phyloP scores from a whole-genome alignment of 2,329 filamentous ascomycete genomes.

The Clonostachys rosea region DNA sequence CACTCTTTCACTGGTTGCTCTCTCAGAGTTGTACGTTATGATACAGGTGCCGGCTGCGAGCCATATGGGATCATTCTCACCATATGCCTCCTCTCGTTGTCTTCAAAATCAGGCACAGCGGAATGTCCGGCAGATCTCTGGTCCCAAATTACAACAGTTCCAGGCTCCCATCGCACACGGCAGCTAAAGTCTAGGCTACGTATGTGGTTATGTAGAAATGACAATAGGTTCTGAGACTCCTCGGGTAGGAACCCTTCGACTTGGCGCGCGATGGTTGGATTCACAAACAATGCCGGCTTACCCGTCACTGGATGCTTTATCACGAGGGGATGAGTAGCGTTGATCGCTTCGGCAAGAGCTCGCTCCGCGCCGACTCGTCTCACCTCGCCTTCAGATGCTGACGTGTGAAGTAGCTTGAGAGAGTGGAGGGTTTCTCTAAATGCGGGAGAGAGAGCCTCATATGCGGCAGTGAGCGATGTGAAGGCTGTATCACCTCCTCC shows the following conservation, averaged over 20 bases:
- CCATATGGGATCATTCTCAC: constrained; percentile 75
- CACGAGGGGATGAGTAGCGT: constrained; percentile 66
- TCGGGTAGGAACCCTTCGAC: constrained; percentile 79
- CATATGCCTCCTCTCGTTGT: constrained; percentile 46
- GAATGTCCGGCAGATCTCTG: constrained; percentile 72
- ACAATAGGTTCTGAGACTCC: constrained; percentile 66
- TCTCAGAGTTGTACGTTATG: too few relatives aligned
- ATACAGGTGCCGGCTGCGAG: constrained; percentile 30
- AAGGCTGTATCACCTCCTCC: constrained; percentile 72
- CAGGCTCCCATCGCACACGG: constrained; percentile 66
- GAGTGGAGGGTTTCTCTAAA: constrained; percentile 75
- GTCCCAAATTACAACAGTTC: constrained; percentile 77
- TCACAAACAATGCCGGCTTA: constrained; percentile 74
- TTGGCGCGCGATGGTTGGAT: constrained; percentile 58
- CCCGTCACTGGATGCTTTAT: constrained; percentile 72
- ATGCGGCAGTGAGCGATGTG: constrained; percentile 69
- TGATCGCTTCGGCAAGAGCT: constrained; percentile 49
- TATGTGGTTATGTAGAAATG: constrained; percentile 55
- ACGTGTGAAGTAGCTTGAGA: constrained; percentile 24
- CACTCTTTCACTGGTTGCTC: too few relatives aligned
- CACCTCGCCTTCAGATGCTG: constrained; percentile 37
- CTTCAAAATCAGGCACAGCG: constrained; percentile 57
- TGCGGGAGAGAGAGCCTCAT: constrained; percentile 67
- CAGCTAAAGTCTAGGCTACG: constrained; percentile 57
- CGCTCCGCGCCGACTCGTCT: constrained; percentile 76